Evolutionary conservation across 495 filamentous ascomycete species (phyloP).

Genomic region (Aspergillus sclerotioniger): DNA sequence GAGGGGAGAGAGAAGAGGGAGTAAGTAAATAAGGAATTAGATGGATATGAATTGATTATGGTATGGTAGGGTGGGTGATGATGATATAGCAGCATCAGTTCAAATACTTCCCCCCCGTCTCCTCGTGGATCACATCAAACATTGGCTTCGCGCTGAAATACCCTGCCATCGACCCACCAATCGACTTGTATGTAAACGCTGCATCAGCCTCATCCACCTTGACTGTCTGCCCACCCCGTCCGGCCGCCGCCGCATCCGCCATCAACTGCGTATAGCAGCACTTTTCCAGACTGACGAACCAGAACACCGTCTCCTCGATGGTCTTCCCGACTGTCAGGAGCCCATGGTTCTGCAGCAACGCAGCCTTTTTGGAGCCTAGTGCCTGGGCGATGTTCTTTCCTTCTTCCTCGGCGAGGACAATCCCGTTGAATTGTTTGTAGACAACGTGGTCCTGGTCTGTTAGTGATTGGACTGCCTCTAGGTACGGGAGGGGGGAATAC

Average conservation of each 20-base stretch:
- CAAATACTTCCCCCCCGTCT: slow-evolving; percentile 60
- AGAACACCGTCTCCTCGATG: slow-evolving; percentile 64
- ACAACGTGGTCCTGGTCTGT: slow-evolving; percentile 55
- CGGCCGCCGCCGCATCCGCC: slow-evolving; percentile 70
- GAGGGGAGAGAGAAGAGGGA: too few species aligned
- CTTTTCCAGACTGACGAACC: slow-evolving; percentile 73
- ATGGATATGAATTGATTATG: too few species aligned
- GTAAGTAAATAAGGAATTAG: too few species aligned
- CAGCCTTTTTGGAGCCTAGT: slow-evolving; percentile 67
- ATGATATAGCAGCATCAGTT: slow-evolving; percentile 23
- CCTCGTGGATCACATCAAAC: slow-evolving; percentile 69
- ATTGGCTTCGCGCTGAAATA: slow-evolving; percentile 73
- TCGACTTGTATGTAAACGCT: slow-evolving; percentile 60
- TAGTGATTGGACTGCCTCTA: neutral
- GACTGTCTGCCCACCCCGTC: slow-evolving; percentile 60
- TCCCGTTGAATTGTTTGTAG: slow-evolving; percentile 67
- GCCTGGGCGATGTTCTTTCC: slow-evolving; percentile 63
- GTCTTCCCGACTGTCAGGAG: slow-evolving; percentile 55
- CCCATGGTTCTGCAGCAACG: slow-evolving; percentile 69
- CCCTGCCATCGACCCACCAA: slow-evolving; percentile 61
- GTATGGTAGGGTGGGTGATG: too few species aligned
- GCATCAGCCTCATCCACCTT: slow-evolving; percentile 70
- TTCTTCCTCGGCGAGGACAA: slow-evolving; percentile 71
- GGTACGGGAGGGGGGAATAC: slow-evolving; percentile 11
- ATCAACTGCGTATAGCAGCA: slow-evolving; percentile 74